Base-by-base conservation (phyloP, 305 asterid genomes). In the Solanum hybrid region DNA sequence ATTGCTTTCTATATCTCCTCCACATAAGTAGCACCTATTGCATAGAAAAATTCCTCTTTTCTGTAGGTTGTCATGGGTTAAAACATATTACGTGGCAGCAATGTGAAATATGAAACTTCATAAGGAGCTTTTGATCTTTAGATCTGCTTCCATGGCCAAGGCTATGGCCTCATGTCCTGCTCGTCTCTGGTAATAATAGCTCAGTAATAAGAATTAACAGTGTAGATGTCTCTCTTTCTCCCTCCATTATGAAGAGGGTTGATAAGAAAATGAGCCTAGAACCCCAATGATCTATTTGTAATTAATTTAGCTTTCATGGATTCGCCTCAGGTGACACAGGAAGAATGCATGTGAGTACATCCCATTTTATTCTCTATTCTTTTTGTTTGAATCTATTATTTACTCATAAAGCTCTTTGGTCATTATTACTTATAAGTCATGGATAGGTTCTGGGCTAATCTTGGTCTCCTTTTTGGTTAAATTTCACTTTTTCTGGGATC, bases 231-330 rank as follows among this genome's bases (percentile, higher is more conserved):
- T 79, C 45, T 20, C 82, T 29, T 31, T 76, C 61, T 80, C 27
- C 31, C 65, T 24, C 61, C 65, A 80, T 37, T n/a, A 12, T 37
- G 68, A 24, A 37, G 87, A 57, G 39, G 88, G 41, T 57, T 51
- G 88, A 29, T 84, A 84, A 84, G 41, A 84, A 81, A 84, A 84
- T 84, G 75, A 10, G 17, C 88, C 37, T 82, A 82, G 87, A 82
- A 82, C 26, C 70, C 26, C 72, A 82, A 41, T 14, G 27, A 82
- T 45, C 37, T 39, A 26, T 41, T 82, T 17, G 33, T 82, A 82
- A 41, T 41, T 27, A 82, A 34, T 41, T 78, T 15, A 27, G 14
- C 36, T 41, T 82, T 82, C 87, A 41, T 82, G 87, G 37, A 45
- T 82, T 82, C 5, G 1, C 37, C 26, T 41, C 68, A 41, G 20